Percentiles rank a stretch among this genome's conserved stretches.
phyloP scores from a whole-genome alignment of 2,329 filamentous ascomycete genomes.

The Cucurbitaria berberidis region DNA sequence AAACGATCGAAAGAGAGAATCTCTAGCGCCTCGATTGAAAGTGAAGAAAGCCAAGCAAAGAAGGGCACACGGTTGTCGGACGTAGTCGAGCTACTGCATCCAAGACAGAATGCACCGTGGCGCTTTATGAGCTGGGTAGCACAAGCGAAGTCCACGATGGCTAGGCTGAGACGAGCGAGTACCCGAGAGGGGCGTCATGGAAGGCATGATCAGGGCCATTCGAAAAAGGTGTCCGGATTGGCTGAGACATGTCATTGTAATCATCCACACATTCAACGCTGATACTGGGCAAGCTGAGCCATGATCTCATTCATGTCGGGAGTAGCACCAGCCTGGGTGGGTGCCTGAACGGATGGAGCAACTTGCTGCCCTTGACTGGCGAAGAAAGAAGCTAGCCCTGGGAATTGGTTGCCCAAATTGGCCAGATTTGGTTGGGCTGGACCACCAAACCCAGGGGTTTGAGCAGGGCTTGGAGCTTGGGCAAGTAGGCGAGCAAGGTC shows the following conservation, averaged over 20 bases:
- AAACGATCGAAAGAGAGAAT: not conserved
- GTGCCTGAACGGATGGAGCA: constrained; percentile 41
- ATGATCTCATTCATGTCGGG: constrained; percentile 73
- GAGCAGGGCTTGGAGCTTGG: constrained; percentile 35
- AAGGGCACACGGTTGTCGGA: not conserved
- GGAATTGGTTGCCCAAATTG: constrained; percentile 40
- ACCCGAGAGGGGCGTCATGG: constrained; percentile 5
- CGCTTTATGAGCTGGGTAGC: not conserved
- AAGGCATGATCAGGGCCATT: not conserved
- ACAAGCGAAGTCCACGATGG: not conserved
- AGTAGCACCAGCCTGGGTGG: constrained; percentile 28
- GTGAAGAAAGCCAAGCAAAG: not conserved
- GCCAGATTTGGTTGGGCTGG: constrained; percentile 26
- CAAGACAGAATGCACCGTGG: not conserved
- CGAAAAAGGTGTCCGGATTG: not conserved
- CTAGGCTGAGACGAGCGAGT: not conserved
- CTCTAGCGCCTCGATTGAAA: not conserved
- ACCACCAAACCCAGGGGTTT: constrained; percentile 29
- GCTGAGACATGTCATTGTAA: not conserved
- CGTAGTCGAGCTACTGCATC: not conserved
- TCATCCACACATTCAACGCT: constrained; percentile 51
- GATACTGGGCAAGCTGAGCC: constrained; percentile 71
- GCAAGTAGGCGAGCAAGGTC: constrained; percentile 50
- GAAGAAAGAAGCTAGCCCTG: constrained; percentile 39
- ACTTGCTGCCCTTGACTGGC: constrained; percentile 29